A percentile compares a stretch with the other conserved stretches of the same genome.
phyloP scores from a whole-genome alignment of 768 basidiomycete species.

The Leccinum uliginosum region DNA sequence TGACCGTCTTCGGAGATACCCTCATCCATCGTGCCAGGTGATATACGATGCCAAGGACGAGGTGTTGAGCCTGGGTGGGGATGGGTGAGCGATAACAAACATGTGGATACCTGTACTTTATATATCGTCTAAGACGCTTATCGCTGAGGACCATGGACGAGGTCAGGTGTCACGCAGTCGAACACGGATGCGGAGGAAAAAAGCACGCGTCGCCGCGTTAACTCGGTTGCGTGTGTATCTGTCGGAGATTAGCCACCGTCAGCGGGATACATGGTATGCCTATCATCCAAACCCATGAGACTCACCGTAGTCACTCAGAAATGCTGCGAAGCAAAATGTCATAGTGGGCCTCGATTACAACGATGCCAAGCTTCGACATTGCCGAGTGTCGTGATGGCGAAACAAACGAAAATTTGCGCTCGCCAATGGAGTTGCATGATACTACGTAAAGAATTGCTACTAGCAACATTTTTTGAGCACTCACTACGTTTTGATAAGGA shows the following conservation, averaged over 20 bases:
- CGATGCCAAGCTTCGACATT: neutral
- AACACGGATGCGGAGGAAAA: neutral
- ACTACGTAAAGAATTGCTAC: neutral
- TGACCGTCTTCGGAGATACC: neutral
- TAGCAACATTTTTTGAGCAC: neutral
- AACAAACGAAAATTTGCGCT: neutral
- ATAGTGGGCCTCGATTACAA: neutral
- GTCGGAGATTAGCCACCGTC: neutral
- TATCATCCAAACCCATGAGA: neutral
- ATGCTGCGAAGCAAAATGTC: neutral
- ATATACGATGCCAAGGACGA: neutral
- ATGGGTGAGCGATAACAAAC: neutral
- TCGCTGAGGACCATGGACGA: neutral
- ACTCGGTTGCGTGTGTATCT: neutral
- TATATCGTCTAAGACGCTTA: constrained; percentile 5
- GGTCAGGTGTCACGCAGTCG: constrained; percentile 1
- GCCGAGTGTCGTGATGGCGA: neutral
- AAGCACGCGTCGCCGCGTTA: neutral
- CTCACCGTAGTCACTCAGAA: constrained; percentile 1
- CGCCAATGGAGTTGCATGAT: neutral
- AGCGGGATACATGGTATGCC: neutral
- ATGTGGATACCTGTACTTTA: neutral
- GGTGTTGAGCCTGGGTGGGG: neutral
- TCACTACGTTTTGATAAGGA: neutral
- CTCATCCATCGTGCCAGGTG: neutral